These are phyloP conservation scores for Lentinus polychrous DNA, from an alignment of 1,284 basidiomycete species.

Conservation along the genomic window DNA sequence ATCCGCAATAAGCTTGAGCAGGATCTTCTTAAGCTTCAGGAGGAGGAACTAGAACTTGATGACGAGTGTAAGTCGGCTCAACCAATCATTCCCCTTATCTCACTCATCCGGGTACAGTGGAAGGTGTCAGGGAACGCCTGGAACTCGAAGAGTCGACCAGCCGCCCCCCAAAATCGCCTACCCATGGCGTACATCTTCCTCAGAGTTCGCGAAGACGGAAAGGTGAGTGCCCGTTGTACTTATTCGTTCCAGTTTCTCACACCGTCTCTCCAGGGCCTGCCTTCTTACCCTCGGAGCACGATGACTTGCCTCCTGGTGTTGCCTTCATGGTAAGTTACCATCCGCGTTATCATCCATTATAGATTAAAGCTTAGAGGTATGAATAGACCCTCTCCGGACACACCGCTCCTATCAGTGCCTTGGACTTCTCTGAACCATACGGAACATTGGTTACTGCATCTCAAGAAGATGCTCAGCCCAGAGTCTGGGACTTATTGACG, in stretches of 20 bases:
- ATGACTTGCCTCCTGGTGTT: conserved; percentile 88
- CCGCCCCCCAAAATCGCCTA: conserved; percentile 28
- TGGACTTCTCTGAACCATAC: conserved; percentile 97
- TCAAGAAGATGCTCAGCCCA: conserved; percentile 69
- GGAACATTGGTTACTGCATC: conserved; percentile 88
- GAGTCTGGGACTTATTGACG: conserved; percentile 84
- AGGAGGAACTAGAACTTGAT: conserved; percentile 93
- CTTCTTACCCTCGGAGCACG: conserved; percentile 96
- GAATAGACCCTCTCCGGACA: conserved; percentile 76
- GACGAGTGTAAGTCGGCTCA: conserved; percentile 73
- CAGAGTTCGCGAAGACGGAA: conserved; percentile 70
- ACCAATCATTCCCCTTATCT: not conserved
- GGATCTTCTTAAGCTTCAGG: conserved; percentile 82
- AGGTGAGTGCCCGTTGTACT: conserved; percentile 34
- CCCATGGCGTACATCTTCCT: conserved; percentile 38
- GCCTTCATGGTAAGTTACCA: conserved; percentile 83
- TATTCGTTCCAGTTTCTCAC: conserved; percentile 8
- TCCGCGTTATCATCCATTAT: conserved; percentile 3
- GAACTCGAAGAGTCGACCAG: conserved; percentile 53
- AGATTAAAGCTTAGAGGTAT: not conserved
- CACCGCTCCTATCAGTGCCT: conserved; percentile 74
- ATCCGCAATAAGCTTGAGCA: conserved; percentile 79
- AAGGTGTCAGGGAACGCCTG: conserved; percentile 81
- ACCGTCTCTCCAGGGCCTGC: conserved; percentile 61
- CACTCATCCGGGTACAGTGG: conserved; percentile 42